Percentiles rank a stretch among this genome's conserved stretches.
phyloP scores from a whole-genome alignment of 768 basidiomycete genomes.

The Leccinum disarticulatum region DNA sequence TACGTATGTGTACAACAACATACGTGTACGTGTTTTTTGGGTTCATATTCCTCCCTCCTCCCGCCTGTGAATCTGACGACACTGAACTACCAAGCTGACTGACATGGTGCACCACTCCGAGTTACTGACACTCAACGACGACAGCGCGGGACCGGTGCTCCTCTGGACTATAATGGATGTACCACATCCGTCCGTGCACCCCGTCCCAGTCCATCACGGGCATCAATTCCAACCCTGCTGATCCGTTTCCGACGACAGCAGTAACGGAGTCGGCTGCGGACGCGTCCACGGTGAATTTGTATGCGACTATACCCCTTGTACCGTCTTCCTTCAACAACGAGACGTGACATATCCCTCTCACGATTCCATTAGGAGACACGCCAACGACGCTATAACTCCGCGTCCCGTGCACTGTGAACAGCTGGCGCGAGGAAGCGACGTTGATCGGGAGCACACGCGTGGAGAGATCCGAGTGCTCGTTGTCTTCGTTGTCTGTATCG shows the following conservation, averaged over 20 bases:
- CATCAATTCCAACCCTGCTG: slow-evolving; percentile 1
- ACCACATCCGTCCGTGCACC: slow-evolving; percentile 7
- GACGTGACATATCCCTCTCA: slow-evolving; percentile 12
- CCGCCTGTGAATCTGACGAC: too few relatives aligned
- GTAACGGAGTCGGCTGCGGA: background rate
- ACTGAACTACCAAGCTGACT: too few relatives aligned
- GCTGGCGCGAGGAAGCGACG: slow-evolving; percentile 2
- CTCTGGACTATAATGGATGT: too few relatives aligned
- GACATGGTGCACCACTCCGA: too few relatives aligned
- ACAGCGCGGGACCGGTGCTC: too few relatives aligned
- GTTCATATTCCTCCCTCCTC: too few relatives aligned
- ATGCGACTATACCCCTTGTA: background rate
- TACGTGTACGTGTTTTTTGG: too few relatives aligned
- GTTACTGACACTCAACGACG: too few relatives aligned
- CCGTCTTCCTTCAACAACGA: background rate
- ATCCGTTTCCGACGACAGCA: slow-evolving; percentile 13
- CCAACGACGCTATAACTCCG: slow-evolving; percentile 14
- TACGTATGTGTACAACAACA: too few relatives aligned
- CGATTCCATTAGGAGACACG: slow-evolving; percentile 14
- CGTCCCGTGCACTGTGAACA: slow-evolving; percentile 7
- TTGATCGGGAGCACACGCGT: slow-evolving; percentile 9
- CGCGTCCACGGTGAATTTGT: slow-evolving; percentile 21
- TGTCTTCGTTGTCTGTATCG: background rate
- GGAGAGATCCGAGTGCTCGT: background rate
- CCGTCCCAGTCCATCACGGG: too few relatives aligned